A percentile compares a stretch with the other conserved stretches of the same genome.
phyloP scores from a whole-genome alignment of 2,329 filamentous ascomycete genomes.

The Ophiostoma quercus region DNA sequence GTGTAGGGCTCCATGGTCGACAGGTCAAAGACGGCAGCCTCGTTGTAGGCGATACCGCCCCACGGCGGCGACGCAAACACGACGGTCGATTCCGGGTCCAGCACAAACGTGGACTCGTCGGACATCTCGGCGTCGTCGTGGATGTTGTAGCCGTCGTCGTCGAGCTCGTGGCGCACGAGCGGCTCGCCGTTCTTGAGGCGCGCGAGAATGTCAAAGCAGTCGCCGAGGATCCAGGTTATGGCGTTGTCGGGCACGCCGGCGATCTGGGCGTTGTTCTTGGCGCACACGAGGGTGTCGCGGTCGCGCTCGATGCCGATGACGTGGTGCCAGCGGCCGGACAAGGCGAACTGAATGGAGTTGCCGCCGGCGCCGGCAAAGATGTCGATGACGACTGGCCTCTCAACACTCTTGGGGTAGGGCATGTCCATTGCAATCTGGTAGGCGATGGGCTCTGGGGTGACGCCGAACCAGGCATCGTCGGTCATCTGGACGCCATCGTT shows the following conservation, averaged over 20 bases:
- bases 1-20: slow-evolving; percentile 84
- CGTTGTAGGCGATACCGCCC: slow-evolving; percentile 53
- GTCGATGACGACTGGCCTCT: slow-evolving; percentile 63
- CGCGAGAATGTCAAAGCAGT: slow-evolving; percentile 71
- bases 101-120: slow-evolving; percentile 30
- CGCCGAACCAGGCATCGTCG: slow-evolving; percentile 91
- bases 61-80: slow-evolving; percentile 57
- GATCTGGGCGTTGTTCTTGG: slow-evolving; percentile 82
- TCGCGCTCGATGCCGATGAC: slow-evolving; percentile 89
- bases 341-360: slow-evolving; percentile 91
- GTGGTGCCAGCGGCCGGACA: slow-evolving; percentile 69
- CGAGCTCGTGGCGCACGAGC: slow-evolving; percentile 24
- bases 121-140: too few relatives aligned
- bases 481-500: slow-evolving; percentile 87
- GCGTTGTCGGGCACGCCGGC: slow-evolving; percentile 67
- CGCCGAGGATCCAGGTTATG: slow-evolving; percentile 81
- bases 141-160: not conserved
- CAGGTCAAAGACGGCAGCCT: slow-evolving; percentile 71
- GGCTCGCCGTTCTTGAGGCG: not conserved
- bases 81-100: slow-evolving; percentile 41
- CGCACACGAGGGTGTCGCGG: slow-evolving; percentile 73
- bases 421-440: slow-evolving; percentile 74
- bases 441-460: slow-evolving; percentile 89
- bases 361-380: slow-evolving; percentile 88
- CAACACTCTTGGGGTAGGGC: slow-evolving; percentile 44